Evolutionary conservation across 2,329 filamentous ascomycete genomes (phyloP).

Genomic region (Parastagonospora nodorum): DNA sequence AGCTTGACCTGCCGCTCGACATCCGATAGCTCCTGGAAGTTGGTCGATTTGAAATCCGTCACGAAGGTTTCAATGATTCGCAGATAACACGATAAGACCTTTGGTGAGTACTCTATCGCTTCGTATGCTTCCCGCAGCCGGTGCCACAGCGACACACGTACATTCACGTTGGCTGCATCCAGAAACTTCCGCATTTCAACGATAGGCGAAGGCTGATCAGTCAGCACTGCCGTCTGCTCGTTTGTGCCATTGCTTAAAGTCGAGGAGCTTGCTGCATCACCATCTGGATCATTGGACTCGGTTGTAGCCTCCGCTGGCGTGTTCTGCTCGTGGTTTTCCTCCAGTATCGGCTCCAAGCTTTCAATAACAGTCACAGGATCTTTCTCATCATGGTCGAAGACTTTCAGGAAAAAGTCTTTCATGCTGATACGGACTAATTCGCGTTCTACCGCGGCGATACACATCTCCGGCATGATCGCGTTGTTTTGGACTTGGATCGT

Average conservation of each 20-base stretch:
- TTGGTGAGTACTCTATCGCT: constrained; percentile 81
- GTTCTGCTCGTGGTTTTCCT: constrained; percentile 54
- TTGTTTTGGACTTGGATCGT: constrained; percentile 78
- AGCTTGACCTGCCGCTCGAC: constrained; percentile 72
- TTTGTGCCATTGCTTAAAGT: constrained; percentile 9
- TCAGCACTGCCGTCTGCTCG: constrained; percentile 6
- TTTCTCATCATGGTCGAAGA: constrained; percentile 82
- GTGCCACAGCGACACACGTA: constrained; percentile 88
- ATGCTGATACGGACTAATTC: constrained; percentile 92
- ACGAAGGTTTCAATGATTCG: constrained; percentile 85
- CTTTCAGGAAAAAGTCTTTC: constrained; percentile 91
- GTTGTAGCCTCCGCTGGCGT: constrained; percentile 3
- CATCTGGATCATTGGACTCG: constrained; percentile 8
- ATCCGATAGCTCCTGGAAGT: constrained; percentile 59
- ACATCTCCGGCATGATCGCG: constrained; percentile 84
- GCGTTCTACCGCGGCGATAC: constrained; percentile 78
- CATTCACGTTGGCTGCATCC: constrained; percentile 76
- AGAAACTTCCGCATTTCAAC: constrained; percentile 86
- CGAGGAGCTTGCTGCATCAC: constrained; percentile 15
- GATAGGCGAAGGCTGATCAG: constrained; percentile 46
- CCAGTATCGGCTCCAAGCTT: constrained; percentile 87
- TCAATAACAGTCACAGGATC: constrained; percentile 88
- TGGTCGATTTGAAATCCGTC: constrained; percentile 66
- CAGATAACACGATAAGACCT: constrained; percentile 85
- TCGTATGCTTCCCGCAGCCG: constrained; percentile 88